A percentile compares a stretch with the other conserved stretches of the same genome.
These are phyloP conservation scores for Pelargonium nanum DNA, from an alignment of 345 rosid species.

Conservation along the genomic window DNA sequence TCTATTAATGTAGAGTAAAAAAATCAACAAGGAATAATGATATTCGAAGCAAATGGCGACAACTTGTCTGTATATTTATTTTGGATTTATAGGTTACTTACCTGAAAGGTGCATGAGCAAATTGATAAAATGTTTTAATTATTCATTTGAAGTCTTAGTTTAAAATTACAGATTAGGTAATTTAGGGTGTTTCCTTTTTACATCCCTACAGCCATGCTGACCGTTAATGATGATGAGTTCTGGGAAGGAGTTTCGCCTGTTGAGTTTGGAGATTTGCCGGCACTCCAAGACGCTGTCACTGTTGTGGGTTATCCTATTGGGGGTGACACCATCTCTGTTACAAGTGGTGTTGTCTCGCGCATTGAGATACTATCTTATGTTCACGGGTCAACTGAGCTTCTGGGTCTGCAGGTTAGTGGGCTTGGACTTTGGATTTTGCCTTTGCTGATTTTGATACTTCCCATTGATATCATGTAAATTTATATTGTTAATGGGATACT, in stretches of 20 bases:
- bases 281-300: conserved; percentile 92
- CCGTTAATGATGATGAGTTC: conserved; percentile 74
- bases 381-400: conserved; percentile 88
- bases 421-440: background rate
- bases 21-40: background rate
- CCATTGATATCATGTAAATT: background rate
- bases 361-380: conserved; percentile 84
- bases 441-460: background rate
- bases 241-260: conserved; percentile 85
- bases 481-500: background rate
- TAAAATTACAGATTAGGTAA: too few species aligned
- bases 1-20: too few species aligned
- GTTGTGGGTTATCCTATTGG: conserved; percentile 97
- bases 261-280: conserved; percentile 87
- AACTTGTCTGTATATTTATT: too few species aligned
- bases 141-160: too few species aligned
- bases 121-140: background rate
- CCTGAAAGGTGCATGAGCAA: background rate
- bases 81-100: background rate
- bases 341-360: conserved; percentile 91
- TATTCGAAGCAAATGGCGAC: background rate
- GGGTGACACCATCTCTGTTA: conserved; percentile 93
- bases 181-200: background rate
- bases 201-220: conserved; percentile 51
- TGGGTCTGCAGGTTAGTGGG: conserved; percentile 66